Evolutionary conservation across 805 yeast genomes (phyloP), one percentile per base, ranked within the genome.

Genomic region (Clavispora vitiphila): DNA sequence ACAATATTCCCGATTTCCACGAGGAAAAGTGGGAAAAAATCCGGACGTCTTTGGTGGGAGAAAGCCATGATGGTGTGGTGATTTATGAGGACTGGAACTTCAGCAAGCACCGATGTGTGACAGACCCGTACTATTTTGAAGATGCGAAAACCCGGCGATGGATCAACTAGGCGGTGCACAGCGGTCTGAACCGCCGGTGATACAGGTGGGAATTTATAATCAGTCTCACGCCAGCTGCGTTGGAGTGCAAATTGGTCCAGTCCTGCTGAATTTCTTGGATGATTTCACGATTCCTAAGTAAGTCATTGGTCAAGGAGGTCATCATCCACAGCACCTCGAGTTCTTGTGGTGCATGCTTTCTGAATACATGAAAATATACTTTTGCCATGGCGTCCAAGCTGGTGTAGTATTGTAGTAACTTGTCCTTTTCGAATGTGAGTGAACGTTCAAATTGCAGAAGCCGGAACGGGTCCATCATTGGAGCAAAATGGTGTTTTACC

Each of bases 91-190:
- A 27, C 29, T 38, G 44, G 15, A 27, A 35, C 21, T 37, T 49
- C 37, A 45, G 47, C 14, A 42, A 34, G 35, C 48, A 47, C 26
- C 49, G 54, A 2, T 50, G 54, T 14, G 53, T 50, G 29, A 49
- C 54, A 5, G 38, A 49, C 37, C 34, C 35, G 6, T n/a, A 38
- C 2, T 35, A 37, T 30, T 50, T 50, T 23, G 45, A 47, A 39
- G 42, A 42, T 22, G n/a, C 35, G 35, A 29, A 29, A 16, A 29
- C 32, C 12, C 19, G 32, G 32, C 19, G 32, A 20, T 29, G 32
- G 32, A 29, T 29, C 20, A 29, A 10, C 19, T 16, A 15, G 20
- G 7, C 4, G n/a, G 4, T 29, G 20, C 20, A 8, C 14, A 12
- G 32, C 5, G 3, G 20, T 16, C 20, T 29, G 12, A 15, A 8